Percentiles rank a stretch among this genome's conserved stretches.
These are phyloP conservation scores for Citropsis articulata DNA, from an alignment of 345 rosid genomes.

Conservation along the genomic window DNA sequence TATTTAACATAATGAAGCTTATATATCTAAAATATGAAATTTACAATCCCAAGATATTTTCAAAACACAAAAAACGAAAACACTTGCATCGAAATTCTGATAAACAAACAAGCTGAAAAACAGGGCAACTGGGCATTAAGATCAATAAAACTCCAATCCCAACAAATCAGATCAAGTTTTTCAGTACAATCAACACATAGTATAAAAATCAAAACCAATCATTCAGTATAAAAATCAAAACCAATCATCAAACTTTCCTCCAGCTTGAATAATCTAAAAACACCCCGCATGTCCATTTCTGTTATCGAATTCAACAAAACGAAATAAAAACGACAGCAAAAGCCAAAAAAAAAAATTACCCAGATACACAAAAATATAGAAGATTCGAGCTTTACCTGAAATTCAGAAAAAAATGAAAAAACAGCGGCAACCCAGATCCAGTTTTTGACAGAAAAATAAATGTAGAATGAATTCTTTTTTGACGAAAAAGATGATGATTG, in stretches of 20 bases:
- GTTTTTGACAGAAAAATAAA: constrained; percentile 24
- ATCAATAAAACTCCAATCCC: constrained; percentile 19
- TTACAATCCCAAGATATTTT: constrained; percentile 1
- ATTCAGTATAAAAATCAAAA: constrained; percentile 5
- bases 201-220: background rate
- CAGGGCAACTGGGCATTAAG: background rate
- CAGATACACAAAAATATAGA: constrained; percentile 15
- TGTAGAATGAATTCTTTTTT: constrained; percentile 15
- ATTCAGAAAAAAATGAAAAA: constrained; percentile 14
- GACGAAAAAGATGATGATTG: constrained; percentile 17
- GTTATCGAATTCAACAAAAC: constrained; percentile 13
- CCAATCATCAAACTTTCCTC: background rate
- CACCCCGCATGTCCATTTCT: background rate
- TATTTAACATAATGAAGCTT: background rate
- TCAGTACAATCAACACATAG: background rate
- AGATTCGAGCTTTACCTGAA: constrained; percentile 32
- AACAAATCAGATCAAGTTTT: constrained; percentile 40
- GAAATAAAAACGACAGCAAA: constrained; percentile 8
- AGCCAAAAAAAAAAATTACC: constrained; percentile 1
- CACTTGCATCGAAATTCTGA: background rate
- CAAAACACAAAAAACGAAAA: background rate
- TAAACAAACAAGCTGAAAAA: background rate
- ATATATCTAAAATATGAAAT: background rate
- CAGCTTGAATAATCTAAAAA: background rate
- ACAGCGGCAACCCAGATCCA: constrained; percentile 54